Evolutionary conservation across 805 yeast species (phyloP), one percentile per base, ranked within the genome.

Genomic region (Ogataea allantospora): DNA sequence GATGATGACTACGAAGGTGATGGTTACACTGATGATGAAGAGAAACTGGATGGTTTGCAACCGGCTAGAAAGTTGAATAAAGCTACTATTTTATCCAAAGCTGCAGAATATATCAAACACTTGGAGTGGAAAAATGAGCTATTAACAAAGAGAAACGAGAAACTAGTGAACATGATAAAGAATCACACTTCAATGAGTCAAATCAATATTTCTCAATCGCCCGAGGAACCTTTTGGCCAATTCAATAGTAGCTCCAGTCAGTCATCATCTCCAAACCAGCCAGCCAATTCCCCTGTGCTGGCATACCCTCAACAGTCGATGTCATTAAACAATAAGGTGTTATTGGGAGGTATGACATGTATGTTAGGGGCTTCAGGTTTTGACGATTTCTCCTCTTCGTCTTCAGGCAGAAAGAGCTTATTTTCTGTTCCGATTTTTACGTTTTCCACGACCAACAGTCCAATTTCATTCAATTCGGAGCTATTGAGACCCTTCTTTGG

Each of bases 61-160:
- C 89, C 91, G 0, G 91, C 95, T 4, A 71, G 76, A 45, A 84
- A 84, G 50, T 65, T 84, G 45, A 84, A 83, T 59, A 84, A 84
- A 55, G 93, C 91, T 2, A 78, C 85, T 11, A 83, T 84, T 32
- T 65, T 84, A 43, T 68, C 83, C 18, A 84, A 84, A 52, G 86
- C 91, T 1, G 78, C 84, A 3, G 93, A 84, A 57, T 84, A 84
- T 53, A 83, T 84, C 46, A 76, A 73, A 47, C 89, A 83, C 58
- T 67, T 84, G 57, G 88, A 84, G 47, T 58, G 60, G 44, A 82
- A 80, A 51, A 80, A 80, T 50, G 75, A 70, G 2, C 33, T 56
- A 1, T 66, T 80, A 46, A 63, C 52, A 38, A 59, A 59, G 17
- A 80, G 78, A 50, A 80, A 79, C 48, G 64, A 65, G 11, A 54